Evolutionary conservation across 495 filamentous ascomycete species (phyloP).

Genomic region (Jackrogersella minutella): DNA sequence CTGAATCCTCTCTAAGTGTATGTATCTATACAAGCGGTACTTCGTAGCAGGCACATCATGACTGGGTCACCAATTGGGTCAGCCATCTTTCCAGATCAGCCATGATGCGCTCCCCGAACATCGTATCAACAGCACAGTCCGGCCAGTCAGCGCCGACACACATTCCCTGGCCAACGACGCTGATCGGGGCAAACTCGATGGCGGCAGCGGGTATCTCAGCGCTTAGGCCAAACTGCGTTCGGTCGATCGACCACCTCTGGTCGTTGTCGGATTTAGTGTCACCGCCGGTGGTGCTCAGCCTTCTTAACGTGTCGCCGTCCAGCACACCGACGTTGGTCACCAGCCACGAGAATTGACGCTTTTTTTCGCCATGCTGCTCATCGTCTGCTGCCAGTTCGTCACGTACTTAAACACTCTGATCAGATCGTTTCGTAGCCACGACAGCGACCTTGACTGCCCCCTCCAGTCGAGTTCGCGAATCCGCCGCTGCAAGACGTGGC

Average conservation of each 20-base stretch:
- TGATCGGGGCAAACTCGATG: constrained; percentile 29
- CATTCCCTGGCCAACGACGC: constrained; percentile 20
- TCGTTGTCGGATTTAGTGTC: background rate
- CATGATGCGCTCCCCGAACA: constrained; percentile 28
- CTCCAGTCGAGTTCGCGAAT: constrained; percentile 8
- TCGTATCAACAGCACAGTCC: constrained; percentile 33
- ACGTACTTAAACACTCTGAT: constrained; percentile 35
- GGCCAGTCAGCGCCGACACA: constrained; percentile 35
- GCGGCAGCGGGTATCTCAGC: constrained; percentile 37
- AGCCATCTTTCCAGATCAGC: constrained; percentile 31
- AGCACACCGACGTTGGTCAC: constrained; percentile 39
- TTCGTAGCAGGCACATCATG: background rate
- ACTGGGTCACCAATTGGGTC: background rate
- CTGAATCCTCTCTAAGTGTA: no score
- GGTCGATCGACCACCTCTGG: constrained; percentile 27
- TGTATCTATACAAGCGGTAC: background rate
- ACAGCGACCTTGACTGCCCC: constrained; percentile 16
- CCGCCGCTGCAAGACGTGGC: background rate
- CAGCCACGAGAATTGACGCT: constrained; percentile 36
- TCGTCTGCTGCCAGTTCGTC: constrained; percentile 22
- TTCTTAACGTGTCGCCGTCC: constrained; percentile 1
- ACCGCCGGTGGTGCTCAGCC: background rate
- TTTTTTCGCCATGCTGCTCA: constrained; percentile 24
- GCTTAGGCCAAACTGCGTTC: constrained; percentile 36
- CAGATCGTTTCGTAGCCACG: constrained; percentile 24